Evolutionary conservation across 495 filamentous ascomycete species (phyloP), one percentile per base, ranked within the genome.

Genomic region (Polyplosphaeria fusca): DNA sequence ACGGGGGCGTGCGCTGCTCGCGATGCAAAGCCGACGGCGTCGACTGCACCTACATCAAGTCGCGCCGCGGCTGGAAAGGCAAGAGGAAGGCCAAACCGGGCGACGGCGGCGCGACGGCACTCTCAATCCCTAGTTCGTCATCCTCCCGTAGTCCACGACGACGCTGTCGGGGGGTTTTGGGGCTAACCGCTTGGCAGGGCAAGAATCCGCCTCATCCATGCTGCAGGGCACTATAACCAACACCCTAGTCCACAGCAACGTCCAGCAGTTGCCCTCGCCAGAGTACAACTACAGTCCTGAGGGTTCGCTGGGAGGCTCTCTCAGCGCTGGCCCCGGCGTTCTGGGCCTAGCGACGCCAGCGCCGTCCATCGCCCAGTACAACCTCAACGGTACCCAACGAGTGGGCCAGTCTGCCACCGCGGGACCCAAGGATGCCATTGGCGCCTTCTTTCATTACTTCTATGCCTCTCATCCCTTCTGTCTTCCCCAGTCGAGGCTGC

Each of bases 391-490:
- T 16, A 60, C 52, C 20, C 61, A 52, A 44, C 51, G 59, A 43
- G 11, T 18, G 1, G 48, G 47, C 19, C 39, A 48, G n/a, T 51
- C 35, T 18, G 45, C 39, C 9, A 52, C 25, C 23, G 9, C 24
- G 22, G 53, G 47, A 25, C 40, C 55, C 12, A 45, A 32, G 11
- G 47, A 28, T 16, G 44, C 55, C 22, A 40, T 56, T 13, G 19
- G 19, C 22, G 56, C 61, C 1, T 67, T 64, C 40, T 64, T 42
- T 40, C 30, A 42, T 22, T 64, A 53, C 70, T 91, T 91, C 64
- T 82, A 89, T 60, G 74, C 75, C 2, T 77, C 80, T 2, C 88
- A 92, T 64, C 88, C 88, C 0, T 79, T 89, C 58, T 68, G 81
- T 3, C 62, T 82, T 0, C 82, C 82, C 3, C 70, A 71, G 24